Base-by-base conservation (phyloP, 2,329 filamentous ascomycete genomes). In the Trichoderma lentiforme region DNA sequence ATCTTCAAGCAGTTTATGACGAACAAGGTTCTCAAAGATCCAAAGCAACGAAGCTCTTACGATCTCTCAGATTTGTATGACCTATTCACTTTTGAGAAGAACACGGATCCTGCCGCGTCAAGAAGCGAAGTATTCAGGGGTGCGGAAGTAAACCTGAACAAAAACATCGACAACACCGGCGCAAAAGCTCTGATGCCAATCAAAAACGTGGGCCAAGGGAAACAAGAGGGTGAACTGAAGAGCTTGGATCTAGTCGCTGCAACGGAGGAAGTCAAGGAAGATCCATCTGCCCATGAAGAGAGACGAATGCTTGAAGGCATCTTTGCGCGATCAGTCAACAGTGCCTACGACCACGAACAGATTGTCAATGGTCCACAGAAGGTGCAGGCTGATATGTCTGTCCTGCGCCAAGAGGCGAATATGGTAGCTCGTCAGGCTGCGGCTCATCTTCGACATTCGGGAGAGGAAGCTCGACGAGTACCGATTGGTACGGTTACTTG, bases 1-100 rank as follows among this genome's bases (percentile, higher is more conserved):
- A 96, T 99, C 65, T 99, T 97, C 86, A 99, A 99, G 81, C 95
- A 98, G 77, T 98, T 98, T 79, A 86, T 99, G 73, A 96, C 94
- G 4, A 97, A 98, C 83, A 98, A 98, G 81, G 95, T 99, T 7
- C 82, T 99, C 65, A 95, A 93, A 76, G 95, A 99, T 77, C 94
- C 96, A 0, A 97, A 97, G 78, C 95, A 98, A 80, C 90, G 93
- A 26, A 93, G 96, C 75, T 94, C 92, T 0, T 97, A 98, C 80
- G 93, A 97, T 72, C 86, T 97, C 77, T 92, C 91, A 72, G 95
- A 98, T 77, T 83, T 99, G 18, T 93, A 98, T 75, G 95, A 99
- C 79, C 86, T 99, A 0, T 99, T 99, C 81, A 94, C 88, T 21
- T 90, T 83, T 73, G 81, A 80, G 57, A 74, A 91, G 58, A 89